phyloP scores from a whole-genome alignment of 176 grass and related monocot genomes.

The Elymus sibiricus region DNA sequence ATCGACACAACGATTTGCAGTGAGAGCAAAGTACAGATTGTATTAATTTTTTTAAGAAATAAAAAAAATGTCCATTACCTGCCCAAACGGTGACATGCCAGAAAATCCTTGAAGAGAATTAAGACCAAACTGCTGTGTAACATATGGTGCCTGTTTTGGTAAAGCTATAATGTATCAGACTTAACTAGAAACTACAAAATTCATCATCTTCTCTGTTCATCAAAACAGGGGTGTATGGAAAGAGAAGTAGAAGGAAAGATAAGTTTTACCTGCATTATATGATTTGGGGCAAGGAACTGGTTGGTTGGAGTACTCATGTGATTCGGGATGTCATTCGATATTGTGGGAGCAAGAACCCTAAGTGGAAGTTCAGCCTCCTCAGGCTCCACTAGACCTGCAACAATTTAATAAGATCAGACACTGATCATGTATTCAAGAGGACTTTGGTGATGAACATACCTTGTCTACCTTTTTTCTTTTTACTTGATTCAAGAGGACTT shows the following conservation, averaged over 20 bases:
- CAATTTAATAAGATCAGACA: constrained; percentile 20
- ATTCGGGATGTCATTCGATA: constrained; percentile 55
- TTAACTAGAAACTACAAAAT: neutral
- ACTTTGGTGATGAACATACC: constrained; percentile 33
- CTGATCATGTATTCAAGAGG: constrained; percentile 10
- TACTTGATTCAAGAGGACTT: constrained; percentile 51
- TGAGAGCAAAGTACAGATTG: neutral
- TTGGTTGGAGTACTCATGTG: constrained; percentile 57
- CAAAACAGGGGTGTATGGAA: neutral
- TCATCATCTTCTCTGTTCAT: neutral
- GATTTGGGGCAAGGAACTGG: constrained; percentile 62
- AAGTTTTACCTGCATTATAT: constrained; percentile 74
- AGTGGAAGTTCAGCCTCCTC: constrained; percentile 55
- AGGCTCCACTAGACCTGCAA: constrained; percentile 44
- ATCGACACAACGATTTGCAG: constrained; percentile 8
- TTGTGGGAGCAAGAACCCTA: constrained; percentile 35
- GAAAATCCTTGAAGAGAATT: constrained; percentile 72
- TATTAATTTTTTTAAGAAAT: constrained; percentile 15
- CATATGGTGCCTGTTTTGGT: constrained; percentile 60
- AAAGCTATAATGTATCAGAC: constrained; percentile 13
- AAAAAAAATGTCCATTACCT: constrained; percentile 42
- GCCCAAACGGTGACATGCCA: constrained; percentile 72
- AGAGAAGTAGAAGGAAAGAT: neutral
- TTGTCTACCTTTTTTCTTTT: constrained; percentile 66
- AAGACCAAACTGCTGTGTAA: constrained; percentile 74